Evolutionary conservation across 345 rosid species (phyloP), one percentile per base, ranked within the genome.

Genomic region (Dovyalis caffra): DNA sequence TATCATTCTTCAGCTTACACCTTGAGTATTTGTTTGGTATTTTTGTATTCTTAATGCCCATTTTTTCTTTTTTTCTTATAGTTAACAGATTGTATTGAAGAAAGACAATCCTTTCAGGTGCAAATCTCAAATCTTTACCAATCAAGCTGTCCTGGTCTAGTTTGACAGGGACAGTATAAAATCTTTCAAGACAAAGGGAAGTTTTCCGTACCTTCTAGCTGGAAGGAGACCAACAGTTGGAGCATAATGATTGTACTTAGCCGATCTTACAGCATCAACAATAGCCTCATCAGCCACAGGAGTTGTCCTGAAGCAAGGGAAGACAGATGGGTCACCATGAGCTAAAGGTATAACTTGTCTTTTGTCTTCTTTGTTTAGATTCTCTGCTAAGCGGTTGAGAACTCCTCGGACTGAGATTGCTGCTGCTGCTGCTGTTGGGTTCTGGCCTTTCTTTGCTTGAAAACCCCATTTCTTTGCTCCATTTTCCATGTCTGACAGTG

Each of bases 161-260:
- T n/a, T n/a, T n/a, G n/a, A n/a, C n/a, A n/a, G n/a, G n/a, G n/a
- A n/a, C n/a, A n/a, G n/a, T n/a, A n/a, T n/a, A n/a, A n/a, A n/a
- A 8, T 6, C 20, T 57, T 57, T 57, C n/a, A 35, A 35, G 38
- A 35, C 10, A 35, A 9, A 7, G 38, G n/a, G n/a, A n/a, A n/a
- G n/a, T n/a, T n/a, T n/a, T n/a, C n/a, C n/a, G 8, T 70, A 89
- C 96, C 86, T 83, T 45, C 90, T 83, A 21, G 93, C 88, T 25
- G 87, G 78, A 74, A 76, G 87, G 64, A 86, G 32, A 37, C 90
- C 91, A 23, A 47, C 56, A 32, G 78, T 28, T 10, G 86, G 74
- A 68, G 87, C 45, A 69, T 87, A 89, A 21, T 72, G 75, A 66
- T 88, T 89, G 70, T 70, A 83, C 20, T 87, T 66, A 34, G 79